Percentiles rank a stretch among this genome's conserved stretches.
Conservation (phyloP, 2,329 filamentous ascomycete species). For the Venturia pyrina region DNA sequence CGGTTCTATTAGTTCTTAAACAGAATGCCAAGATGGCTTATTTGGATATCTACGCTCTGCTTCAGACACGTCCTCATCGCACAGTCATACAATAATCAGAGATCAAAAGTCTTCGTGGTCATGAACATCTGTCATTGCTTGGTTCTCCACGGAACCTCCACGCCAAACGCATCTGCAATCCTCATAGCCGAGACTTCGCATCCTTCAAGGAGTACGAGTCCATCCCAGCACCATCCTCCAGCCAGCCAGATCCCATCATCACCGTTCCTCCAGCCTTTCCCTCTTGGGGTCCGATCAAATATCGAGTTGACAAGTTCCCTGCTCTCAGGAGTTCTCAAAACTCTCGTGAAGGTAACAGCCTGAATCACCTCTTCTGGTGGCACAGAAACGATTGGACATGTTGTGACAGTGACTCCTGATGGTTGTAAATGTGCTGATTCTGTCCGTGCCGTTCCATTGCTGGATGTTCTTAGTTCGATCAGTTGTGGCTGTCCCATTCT, state of each 20-base stretch:
- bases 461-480: conserved; percentile 26
- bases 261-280: conserved; percentile 40
- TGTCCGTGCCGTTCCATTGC: conserved; percentile 26
- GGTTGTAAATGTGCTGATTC: conserved; percentile 45
- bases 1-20: neutral
- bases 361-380: conserved; percentile 33
- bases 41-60: neutral
- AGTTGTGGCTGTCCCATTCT: conserved; percentile 17
- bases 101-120: too few relatives aligned
- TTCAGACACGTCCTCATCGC: neutral
- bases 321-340: conserved; percentile 41
- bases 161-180: conserved; percentile 43
- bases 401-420: conserved; percentile 43
- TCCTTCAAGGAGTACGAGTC: conserved; percentile 52
- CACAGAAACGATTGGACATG: conserved; percentile 35
- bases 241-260: conserved; percentile 44
- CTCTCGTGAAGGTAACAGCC: conserved; percentile 41
- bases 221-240: conserved; percentile 56
- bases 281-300: conserved; percentile 21
- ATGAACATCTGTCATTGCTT: neutral
- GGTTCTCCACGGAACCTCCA: conserved; percentile 29
- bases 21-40: neutral
- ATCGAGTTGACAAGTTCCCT: conserved; percentile 38
- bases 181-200: conserved; percentile 50
- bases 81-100: too few relatives aligned